These are phyloP conservation scores for Kuraishia piskuri DNA, from an alignment of 805 yeast genomes.

Conservation along the genomic window DNA sequence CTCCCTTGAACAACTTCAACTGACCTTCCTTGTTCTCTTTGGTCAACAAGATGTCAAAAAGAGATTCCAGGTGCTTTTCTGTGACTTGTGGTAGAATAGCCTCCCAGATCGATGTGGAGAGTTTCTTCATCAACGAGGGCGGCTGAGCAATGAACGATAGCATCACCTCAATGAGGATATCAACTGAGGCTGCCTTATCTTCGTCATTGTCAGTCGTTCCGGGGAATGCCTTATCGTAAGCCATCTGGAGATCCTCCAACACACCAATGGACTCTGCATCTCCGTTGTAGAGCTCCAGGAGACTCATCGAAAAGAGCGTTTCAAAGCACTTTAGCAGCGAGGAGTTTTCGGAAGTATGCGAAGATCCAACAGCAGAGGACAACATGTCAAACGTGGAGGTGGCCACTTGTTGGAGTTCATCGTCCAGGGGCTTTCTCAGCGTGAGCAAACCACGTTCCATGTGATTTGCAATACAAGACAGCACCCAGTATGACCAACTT, in stretches of 20 bases:
- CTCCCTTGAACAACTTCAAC: conserved; percentile 59
- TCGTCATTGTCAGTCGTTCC: conserved; percentile 29
- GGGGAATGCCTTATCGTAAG: conserved; percentile 40
- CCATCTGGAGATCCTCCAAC: conserved; percentile 60
- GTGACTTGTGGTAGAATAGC: conserved; percentile 40
- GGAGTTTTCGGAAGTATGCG: conserved; percentile 13
- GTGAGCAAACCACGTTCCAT: neutral
- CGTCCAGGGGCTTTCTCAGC: neutral
- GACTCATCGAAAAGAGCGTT: conserved; percentile 63
- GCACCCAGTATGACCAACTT: conserved; percentile 56
- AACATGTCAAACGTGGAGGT: neutral
- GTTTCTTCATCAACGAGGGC: conserved; percentile 46
- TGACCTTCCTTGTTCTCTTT: conserved; percentile 82
- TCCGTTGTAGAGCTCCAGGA: conserved; percentile 71
- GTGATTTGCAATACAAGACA: conserved; percentile 10
- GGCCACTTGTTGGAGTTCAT: neutral
- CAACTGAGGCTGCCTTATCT: conserved; percentile 25
- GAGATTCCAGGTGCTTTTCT: conserved; percentile 32
- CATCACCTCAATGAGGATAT: conserved; percentile 36
- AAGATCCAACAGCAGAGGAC: conserved; percentile 10
- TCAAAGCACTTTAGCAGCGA: conserved; percentile 71
- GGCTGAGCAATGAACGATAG: conserved; percentile 49
- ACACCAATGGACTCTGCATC: conserved; percentile 70
- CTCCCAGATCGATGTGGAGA: conserved; percentile 40
- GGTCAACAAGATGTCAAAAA: conserved; percentile 49